Percentiles rank a stretch among this genome's conserved stretches.
phyloP scores from a whole-genome alignment of 1,284 basidiomycete species.

The Termitomyces sp. region DNA sequence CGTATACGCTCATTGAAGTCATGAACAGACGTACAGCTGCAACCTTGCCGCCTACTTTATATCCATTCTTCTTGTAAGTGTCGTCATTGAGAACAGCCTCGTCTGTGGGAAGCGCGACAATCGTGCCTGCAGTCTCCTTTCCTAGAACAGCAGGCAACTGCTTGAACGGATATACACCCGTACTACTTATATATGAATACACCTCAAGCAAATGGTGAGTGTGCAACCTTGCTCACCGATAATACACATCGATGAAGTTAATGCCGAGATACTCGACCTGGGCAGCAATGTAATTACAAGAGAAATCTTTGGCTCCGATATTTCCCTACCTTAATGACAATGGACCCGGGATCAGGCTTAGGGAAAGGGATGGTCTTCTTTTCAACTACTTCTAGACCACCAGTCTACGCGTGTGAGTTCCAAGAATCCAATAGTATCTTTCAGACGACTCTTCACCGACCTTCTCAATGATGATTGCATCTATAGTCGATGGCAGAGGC shows the following conservation, averaged over 20 bases:
- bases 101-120: slow-evolving; percentile 70
- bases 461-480: slow-evolving; percentile 55
- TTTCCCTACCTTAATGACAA: slow-evolving; percentile 70
- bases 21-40: slow-evolving; percentile 44
- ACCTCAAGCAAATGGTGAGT: background rate
- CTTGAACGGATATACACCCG: slow-evolving; percentile 53
- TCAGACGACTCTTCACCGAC: slow-evolving; percentile 17
- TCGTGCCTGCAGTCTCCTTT: slow-evolving; percentile 72
- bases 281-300: background rate
- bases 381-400: slow-evolving; percentile 78
- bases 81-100: slow-evolving; percentile 45
- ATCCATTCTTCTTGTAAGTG: slow-evolving; percentile 55
- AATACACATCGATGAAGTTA: slow-evolving; percentile 87
- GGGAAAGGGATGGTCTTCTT: slow-evolving; percentile 52
- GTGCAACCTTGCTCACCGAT: slow-evolving; percentile 35
- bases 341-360: slow-evolving; percentile 53
- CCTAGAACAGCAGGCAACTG: slow-evolving; percentile 75
- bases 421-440: background rate
- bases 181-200: slow-evolving; percentile 26
- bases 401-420: slow-evolving; percentile 33
- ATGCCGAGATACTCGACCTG: slow-evolving; percentile 71
- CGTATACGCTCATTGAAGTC: background rate
- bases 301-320: too few species aligned
- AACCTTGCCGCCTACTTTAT: slow-evolving; percentile 57
- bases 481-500: slow-evolving; percentile 48